Evolutionary conservation across 2,329 filamentous ascomycete species (phyloP).

Genomic region (Macroventuria anomochaeta): DNA sequence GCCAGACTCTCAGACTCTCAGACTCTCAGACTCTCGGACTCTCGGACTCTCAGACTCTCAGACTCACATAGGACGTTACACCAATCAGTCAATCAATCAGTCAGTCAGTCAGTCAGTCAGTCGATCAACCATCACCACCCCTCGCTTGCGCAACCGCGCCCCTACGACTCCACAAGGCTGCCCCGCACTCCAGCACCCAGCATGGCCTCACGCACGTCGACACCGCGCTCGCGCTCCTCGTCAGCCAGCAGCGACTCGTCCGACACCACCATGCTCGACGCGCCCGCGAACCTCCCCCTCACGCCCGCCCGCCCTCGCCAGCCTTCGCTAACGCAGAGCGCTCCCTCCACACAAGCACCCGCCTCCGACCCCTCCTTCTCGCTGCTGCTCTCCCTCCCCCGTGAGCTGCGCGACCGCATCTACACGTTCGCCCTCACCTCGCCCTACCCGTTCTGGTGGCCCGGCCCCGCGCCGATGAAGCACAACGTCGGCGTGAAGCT

Average conservation of each 20-base stretch:
- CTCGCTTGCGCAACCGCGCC: background rate
- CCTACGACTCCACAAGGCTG: background rate
- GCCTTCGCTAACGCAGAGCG: conserved; percentile 20
- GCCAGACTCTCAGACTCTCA: too few species aligned
- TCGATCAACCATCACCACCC: too few species aligned
- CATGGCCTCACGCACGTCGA: conserved; percentile 41
- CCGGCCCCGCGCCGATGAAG: conserved; percentile 22
- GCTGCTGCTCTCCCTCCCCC: conserved; percentile 45
- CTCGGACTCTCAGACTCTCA: too few species aligned
- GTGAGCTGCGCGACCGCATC: conserved; percentile 47
- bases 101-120: too few species aligned
- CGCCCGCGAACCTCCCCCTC: conserved; percentile 32
- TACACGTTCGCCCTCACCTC: conserved; percentile 44
- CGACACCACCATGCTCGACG: conserved; percentile 45
- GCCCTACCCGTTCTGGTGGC: conserved; percentile 45
- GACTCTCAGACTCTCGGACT: too few species aligned
- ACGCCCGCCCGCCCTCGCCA: conserved; percentile 39
- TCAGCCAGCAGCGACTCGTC: conserved; percentile 39
- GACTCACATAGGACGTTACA: too few species aligned
- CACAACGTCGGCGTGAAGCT: conserved; percentile 38
- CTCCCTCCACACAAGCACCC: conserved; percentile 17
- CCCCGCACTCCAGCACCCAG: too few species aligned
- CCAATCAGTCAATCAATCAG: too few species aligned
- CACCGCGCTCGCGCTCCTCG: conserved; percentile 40
- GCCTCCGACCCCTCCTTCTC: conserved; percentile 36